Evolutionary conservation across 805 yeast species (phyloP), one percentile per base, ranked within the genome.

Genomic region (Candida hungchunana): DNA sequence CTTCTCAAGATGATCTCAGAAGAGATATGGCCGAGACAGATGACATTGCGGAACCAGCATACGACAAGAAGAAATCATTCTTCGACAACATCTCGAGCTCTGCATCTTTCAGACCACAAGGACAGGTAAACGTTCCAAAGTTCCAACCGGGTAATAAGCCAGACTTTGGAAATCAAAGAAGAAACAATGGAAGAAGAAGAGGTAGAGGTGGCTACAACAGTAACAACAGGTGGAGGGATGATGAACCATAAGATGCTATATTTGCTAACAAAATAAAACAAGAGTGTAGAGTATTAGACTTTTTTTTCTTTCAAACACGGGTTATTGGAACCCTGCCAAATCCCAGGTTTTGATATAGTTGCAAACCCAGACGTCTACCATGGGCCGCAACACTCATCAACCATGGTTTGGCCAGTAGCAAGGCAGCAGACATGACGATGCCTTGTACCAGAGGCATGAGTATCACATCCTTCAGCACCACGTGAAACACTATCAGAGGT

Each of bases 21-120:
- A 36, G 31, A 11, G 42, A 36, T 7, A 22, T 34, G 5, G 37
- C 12, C n/a, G 30, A 26, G 22, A 28, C 36, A 10, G 43, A 36
- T 3, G 43, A 41, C 16, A 41, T 26, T 13, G 42, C 34, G 11
- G 37, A 32, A 11, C 53, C 60, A 15, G 74, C 69, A 19, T 93
- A 93, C 65, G 75, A 88, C 64, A 87, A 80, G 59, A 73, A 74
- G 52, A 75, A 87, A 11, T 88, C 97, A 2, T 90, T 93, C 60
- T 90, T 90, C 54, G 97, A 93, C 61, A 76, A 74, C 43, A 75
- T 90, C 39, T 82, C 95, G 9, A 75, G 87, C 9, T 79, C 87
- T 4, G 61, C 79, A 25, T 73, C 71, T 35, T 70, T 70, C 32
- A 53, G 57, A 21, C 56, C 66, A 35, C 64, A 65, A 13, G 38